Evolutionary conservation across 2,329 filamentous ascomycete species (phyloP).

Genomic region (Cercospora sesami): DNA sequence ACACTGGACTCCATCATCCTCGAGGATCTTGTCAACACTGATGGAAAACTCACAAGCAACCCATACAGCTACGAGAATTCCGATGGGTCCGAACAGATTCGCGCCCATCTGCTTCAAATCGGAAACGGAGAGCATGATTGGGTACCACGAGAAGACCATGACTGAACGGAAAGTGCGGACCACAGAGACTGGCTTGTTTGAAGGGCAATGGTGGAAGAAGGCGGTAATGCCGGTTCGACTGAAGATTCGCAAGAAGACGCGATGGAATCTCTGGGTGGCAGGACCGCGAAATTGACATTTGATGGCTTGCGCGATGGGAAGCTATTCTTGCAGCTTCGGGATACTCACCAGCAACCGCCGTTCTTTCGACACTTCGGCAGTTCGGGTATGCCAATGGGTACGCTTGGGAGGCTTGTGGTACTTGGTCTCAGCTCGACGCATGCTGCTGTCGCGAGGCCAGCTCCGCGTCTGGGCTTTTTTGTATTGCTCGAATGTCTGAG

Average conservation of each 20-base stretch:
- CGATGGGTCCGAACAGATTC: neutral
- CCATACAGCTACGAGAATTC: neutral
- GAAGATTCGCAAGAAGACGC: neutral
- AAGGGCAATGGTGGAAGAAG: neutral
- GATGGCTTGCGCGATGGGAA: neutral
- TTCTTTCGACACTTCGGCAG: no score
- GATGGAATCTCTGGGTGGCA: neutral
- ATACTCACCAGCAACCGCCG: neutral
- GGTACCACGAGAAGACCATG: neutral
- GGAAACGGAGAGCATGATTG: neutral
- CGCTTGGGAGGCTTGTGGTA: neutral
- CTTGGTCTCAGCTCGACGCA: neutral
- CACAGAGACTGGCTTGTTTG: neutral
- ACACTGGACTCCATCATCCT: neutral
- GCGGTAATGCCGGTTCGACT: neutral
- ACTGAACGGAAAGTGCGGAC: neutral
- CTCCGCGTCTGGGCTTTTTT: neutral
- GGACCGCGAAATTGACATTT: neutral
- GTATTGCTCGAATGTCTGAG: neutral
- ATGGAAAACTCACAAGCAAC: neutral
- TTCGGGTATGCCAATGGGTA: no score
- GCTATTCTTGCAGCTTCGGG: neutral
- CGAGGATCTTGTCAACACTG: neutral
- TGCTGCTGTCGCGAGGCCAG: neutral
- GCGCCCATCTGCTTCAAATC: neutral